Evolutionary conservation across 768 basidiomycete species (phyloP).

Genomic region (Lentinula sp.): DNA sequence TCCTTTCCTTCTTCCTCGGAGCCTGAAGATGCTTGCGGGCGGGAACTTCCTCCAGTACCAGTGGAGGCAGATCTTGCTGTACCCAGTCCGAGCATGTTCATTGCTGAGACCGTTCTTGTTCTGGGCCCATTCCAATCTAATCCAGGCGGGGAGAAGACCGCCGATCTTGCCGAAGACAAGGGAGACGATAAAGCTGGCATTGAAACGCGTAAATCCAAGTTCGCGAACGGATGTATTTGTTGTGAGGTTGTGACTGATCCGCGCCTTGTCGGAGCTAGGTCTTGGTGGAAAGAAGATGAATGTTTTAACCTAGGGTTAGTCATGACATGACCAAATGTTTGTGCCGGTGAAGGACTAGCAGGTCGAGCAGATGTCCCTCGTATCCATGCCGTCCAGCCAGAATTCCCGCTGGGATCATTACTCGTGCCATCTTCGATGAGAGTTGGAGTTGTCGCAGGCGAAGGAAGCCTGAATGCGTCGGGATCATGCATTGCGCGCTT

Average conservation of each 20-base stretch:
- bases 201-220: constrained; percentile 48
- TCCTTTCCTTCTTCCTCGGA: not conserved
- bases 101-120: constrained; percentile 48
- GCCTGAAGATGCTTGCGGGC: not conserved
- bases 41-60: not conserved
- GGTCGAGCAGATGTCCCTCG: constrained; percentile 31
- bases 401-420: constrained; percentile 12
- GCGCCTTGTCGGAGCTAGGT: constrained; percentile 13
- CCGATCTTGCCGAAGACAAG: constrained; percentile 3
- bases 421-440: constrained; percentile 9
- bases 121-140: constrained; percentile 20
- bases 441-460: not conserved
- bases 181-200: constrained; percentile 35
- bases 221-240: constrained; percentile 33
- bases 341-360: constrained; percentile 32
- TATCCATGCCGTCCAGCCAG: constrained; percentile 57
- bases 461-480: constrained; percentile 13
- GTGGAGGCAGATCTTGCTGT: constrained; percentile 12
- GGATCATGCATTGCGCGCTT: constrained; percentile 54
- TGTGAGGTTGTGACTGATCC: constrained; percentile 12
- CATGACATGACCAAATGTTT: constrained; percentile 72
- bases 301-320: constrained; percentile 55
- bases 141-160: not conserved
- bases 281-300: constrained; percentile 26
- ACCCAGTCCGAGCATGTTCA: constrained; percentile 62